A percentile compares a stretch with the other conserved stretches of the same genome.
phyloP scores from a whole-genome alignment of 257 asterid species.

The Gynochthodes officinalis region DNA sequence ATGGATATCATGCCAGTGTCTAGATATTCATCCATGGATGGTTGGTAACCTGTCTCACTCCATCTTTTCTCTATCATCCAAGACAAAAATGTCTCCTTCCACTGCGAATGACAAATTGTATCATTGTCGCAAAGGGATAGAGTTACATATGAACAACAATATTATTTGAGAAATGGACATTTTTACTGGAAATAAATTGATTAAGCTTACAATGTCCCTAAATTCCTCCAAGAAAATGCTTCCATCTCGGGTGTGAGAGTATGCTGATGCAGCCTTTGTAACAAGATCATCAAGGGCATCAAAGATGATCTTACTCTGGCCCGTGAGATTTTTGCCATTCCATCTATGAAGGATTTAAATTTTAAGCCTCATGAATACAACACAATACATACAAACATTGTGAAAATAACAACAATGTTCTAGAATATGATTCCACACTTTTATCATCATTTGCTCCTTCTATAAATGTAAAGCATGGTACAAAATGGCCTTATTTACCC shows the following conservation, averaged over 20 bases:
- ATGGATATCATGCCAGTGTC: constrained; percentile 39
- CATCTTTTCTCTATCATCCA: constrained; percentile 66
- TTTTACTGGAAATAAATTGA: no score
- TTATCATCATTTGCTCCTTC: no score
- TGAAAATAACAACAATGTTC: no score
- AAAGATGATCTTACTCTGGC: constrained; percentile 56
- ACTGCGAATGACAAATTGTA: constrained; percentile 30
- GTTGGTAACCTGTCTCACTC: constrained; percentile 38
- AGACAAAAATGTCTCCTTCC: constrained; percentile 51
- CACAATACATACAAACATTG: no score
- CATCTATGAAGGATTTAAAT: constrained; percentile 47
- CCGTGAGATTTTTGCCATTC: constrained; percentile 45
- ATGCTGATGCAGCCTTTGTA: constrained; percentile 24
- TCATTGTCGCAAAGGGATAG: no score
- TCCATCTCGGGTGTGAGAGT: constrained; percentile 24
- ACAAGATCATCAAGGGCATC: constrained; percentile 53
- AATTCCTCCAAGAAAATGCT: constrained; percentile 19
- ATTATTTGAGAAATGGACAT: neutral
- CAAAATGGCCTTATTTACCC: no score
- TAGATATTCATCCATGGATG: constrained; percentile 47
- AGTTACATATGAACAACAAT: no score
- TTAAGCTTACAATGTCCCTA: constrained; percentile 49
- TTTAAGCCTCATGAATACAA: no score
- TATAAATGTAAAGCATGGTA: no score
- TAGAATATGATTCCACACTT: no score